Percentiles rank a stretch among this genome's conserved stretches.
phyloP scores from a whole-genome alignment of 2,329 filamentous ascomycete species.

The Cladosporium sp. region DNA sequence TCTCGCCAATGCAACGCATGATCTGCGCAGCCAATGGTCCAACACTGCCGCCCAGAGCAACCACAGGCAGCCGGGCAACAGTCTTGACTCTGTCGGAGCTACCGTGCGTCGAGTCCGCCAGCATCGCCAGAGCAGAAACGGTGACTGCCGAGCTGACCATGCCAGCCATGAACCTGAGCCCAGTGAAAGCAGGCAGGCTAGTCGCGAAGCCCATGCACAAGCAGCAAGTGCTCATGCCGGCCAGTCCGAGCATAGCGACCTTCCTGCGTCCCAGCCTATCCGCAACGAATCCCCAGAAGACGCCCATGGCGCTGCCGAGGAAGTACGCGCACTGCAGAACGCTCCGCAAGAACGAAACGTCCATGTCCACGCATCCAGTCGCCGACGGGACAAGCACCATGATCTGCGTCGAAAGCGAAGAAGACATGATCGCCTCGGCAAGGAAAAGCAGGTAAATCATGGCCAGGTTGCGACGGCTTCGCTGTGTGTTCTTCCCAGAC shows the following conservation, averaged over 20 bases:
- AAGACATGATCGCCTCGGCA: slow-evolving; percentile 53
- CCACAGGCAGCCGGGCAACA: slow-evolving; percentile 46
- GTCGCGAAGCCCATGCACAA: slow-evolving; percentile 50
- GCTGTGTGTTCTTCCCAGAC: slow-evolving; percentile 23
- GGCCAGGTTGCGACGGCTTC: slow-evolving; percentile 35
- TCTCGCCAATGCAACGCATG: slow-evolving; percentile 44
- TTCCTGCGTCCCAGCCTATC: slow-evolving; percentile 46
- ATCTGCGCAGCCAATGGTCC: slow-evolving; percentile 47
- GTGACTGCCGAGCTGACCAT: slow-evolving; percentile 46
- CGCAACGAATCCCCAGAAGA: slow-evolving; percentile 48
- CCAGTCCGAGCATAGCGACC: slow-evolving; percentile 47
- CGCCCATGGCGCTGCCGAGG: slow-evolving; percentile 46
- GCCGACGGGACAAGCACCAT: slow-evolving; percentile 48
- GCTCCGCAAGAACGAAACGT: slow-evolving; percentile 48
- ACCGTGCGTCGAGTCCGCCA: slow-evolving; percentile 41
- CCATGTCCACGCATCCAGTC: slow-evolving; percentile 46
- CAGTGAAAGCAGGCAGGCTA: slow-evolving; percentile 42
- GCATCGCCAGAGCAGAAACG: slow-evolving; percentile 49
- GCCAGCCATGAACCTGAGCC: slow-evolving; percentile 47
- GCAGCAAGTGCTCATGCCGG: slow-evolving; percentile 47
- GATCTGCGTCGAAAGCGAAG: slow-evolving; percentile 50
- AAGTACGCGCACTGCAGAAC: slow-evolving; percentile 52
- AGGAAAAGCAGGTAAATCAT: slow-evolving; percentile 50
- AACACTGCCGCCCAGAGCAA: slow-evolving; percentile 47
- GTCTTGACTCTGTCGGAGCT: slow-evolving; percentile 38